These are phyloP conservation scores for Cryptococcus deneoformans DNA, from an alignment of 1,284 basidiomycete species.

Conservation along the genomic window DNA sequence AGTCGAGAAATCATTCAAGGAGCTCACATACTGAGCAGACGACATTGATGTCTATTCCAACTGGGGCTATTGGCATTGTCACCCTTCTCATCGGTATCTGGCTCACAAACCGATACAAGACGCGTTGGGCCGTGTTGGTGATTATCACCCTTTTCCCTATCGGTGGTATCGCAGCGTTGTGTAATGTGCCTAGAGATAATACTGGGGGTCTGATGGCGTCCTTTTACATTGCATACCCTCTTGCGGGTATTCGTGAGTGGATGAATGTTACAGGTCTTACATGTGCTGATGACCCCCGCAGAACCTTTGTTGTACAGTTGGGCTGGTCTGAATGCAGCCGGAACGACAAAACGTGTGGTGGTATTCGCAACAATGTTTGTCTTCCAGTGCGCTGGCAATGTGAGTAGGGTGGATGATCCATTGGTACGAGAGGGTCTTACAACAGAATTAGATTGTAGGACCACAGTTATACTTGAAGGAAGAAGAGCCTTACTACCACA, in stretches of 20 bases:
- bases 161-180: constrained; percentile 38
- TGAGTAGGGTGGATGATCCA: neutral
- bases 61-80: constrained; percentile 54
- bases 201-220: constrained; percentile 31
- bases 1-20: constrained; percentile 17
- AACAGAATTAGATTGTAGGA: constrained; percentile 22
- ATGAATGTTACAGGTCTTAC: no score
- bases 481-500: constrained; percentile 36
- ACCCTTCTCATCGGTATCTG: constrained; percentile 50
- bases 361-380: constrained; percentile 38
- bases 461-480: constrained; percentile 40
- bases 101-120: constrained; percentile 54
- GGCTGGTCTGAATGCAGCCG: constrained; percentile 42
- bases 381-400: constrained; percentile 28
- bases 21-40: constrained; percentile 43
- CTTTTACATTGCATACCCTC: constrained; percentile 41
- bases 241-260: constrained; percentile 24
- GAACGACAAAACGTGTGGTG: constrained; percentile 40
- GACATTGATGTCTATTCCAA: constrained; percentile 51
- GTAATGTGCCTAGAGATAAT: constrained; percentile 24
- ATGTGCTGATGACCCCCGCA: neutral
- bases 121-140: constrained; percentile 56
- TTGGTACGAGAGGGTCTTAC: neutral
- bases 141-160: constrained; percentile 35
- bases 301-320: constrained; percentile 38